Base-by-base conservation (phyloP, 768 basidiomycete genomes). In the Rhodotorula diobovata region DNA sequence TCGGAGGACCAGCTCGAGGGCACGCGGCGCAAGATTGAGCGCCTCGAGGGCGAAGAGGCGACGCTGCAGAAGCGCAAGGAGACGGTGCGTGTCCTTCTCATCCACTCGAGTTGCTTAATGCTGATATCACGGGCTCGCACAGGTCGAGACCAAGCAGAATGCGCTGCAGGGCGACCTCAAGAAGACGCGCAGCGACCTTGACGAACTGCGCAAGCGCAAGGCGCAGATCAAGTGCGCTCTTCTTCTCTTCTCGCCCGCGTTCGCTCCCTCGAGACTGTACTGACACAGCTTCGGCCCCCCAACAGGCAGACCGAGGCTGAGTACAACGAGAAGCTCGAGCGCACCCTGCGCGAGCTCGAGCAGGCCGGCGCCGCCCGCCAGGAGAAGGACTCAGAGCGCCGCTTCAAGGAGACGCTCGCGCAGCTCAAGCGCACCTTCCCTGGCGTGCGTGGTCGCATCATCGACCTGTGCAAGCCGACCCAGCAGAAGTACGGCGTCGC, bases 391-490 rank as follows among this genome's bases (percentile, higher is more conserved):
- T 85, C 88, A 34, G 94, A 97, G 77, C 83, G 81, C 11, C 88
- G 85, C 78, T 82, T 95, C 67, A 95, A 93, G 79, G 94, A 98
- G 79, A 91, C 89, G 0, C 82, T 98, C 39, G 82, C 86, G 1
- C 90, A 84, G 77, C 80, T 99, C 68, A 93, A 94, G 78, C 85
- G 91, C 1, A 87, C 95, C 50, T 98, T 97, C 82, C 90, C 92
- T 54, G 92, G 93, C 76, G 94, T 98, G 9, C 87, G 68, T 91
- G 96, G 96, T 1, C 87, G 96, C 28, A 87, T 98, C 7, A 85
- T 93, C 37, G 96, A 98, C 79, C 84, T 98, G 14, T 98, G 95
- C 83, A 93, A 95, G 79, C 95, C 96, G 11, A 91, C 90, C 4
- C 88, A 89, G 63, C 85, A 89, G 65, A 95, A 95, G 80, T 98